Percentiles rank a stretch among this genome's conserved stretches.
Evolutionary conservation across 495 filamentous ascomycete species (phyloP).

Genomic region (Pyrenopolyporus hunteri): DNA sequence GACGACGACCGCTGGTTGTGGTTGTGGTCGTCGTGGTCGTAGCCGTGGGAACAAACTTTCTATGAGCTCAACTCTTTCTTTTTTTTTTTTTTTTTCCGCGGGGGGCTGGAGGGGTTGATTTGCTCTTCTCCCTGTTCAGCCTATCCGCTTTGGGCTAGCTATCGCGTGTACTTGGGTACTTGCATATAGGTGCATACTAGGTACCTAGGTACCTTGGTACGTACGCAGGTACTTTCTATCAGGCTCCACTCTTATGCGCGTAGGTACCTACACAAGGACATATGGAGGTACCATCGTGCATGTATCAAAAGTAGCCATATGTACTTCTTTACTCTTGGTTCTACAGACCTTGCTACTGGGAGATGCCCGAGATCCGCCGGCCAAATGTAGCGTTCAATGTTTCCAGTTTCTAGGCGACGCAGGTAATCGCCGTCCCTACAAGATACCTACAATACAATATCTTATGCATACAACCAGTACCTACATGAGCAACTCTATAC

Average conservation of each 20-base stretch:
- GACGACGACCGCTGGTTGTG: not conserved
- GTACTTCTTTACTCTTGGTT: no score
- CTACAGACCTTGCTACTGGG: no score
- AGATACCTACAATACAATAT: no score
- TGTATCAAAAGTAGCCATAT: no score
- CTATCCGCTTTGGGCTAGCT: not conserved
- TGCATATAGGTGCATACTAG: not conserved
- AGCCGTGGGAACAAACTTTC: conserved; percentile 3
- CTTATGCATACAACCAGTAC: not conserved
- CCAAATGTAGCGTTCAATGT: not conserved
- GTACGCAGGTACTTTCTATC: not conserved
- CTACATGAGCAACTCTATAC: no score
- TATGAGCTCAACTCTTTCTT: conserved; percentile 11
- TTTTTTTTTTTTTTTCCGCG: conserved; percentile 26
- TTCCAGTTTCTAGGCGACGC: no score
- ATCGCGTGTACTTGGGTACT: not conserved
- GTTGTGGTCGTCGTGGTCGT: not conserved
- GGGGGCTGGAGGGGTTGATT: not conserved
- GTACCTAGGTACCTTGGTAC: not conserved
- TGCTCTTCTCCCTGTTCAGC: not conserved
- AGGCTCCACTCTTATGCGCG: no score
- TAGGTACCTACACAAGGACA: no score
- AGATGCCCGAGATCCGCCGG: not conserved
- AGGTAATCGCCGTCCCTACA: no score
- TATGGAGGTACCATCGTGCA: no score